Evolutionary conservation across 768 basidiomycete species (phyloP).

Genomic region (Sporobolomyces roseus): DNA sequence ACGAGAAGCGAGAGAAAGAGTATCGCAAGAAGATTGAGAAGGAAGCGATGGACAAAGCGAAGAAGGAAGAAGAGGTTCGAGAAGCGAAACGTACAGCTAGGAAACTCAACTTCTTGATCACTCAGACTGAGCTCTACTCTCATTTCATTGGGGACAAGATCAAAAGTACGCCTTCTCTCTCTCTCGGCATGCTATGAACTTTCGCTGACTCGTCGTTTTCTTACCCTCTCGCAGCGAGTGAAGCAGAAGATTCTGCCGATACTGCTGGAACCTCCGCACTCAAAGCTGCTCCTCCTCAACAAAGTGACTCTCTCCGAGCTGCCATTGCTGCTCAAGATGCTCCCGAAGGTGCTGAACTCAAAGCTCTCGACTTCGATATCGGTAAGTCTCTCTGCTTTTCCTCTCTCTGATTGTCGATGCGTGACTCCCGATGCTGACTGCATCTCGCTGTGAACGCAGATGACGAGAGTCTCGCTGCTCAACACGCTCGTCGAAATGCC

Average conservation of each 20-base stretch:
- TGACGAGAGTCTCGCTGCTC: conserved; percentile 77
- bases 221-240: conserved; percentile 42
- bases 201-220: no score
- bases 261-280: conserved; percentile 34
- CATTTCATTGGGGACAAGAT: conserved; percentile 97
- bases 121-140: conserved; percentile 95
- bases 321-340: conserved; percentile 52
- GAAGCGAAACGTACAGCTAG: conserved; percentile 90
- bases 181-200: not conserved
- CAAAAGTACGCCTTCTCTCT: conserved; percentile 46
- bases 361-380: conserved; percentile 85
- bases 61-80: conserved; percentile 84
- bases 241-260: conserved; percentile 50
- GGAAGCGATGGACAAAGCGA: conserved; percentile 81
- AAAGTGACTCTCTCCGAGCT: conserved; percentile 37
- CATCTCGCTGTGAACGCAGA: conserved; percentile 54
- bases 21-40: conserved; percentile 89
- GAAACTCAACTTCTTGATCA: conserved; percentile 97
- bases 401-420: not conserved
- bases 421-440: no score
- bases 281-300: conserved; percentile 23
- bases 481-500: conserved; percentile 81
- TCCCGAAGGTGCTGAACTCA: conserved; percentile 52
- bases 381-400: conserved; percentile 59
- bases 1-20: conserved; percentile 93